A percentile compares a stretch with the other conserved stretches of the same genome.
These are phyloP conservation scores for Erucastrum elatum DNA, from an alignment of 345 rosid species.

Conservation along the genomic window DNA sequence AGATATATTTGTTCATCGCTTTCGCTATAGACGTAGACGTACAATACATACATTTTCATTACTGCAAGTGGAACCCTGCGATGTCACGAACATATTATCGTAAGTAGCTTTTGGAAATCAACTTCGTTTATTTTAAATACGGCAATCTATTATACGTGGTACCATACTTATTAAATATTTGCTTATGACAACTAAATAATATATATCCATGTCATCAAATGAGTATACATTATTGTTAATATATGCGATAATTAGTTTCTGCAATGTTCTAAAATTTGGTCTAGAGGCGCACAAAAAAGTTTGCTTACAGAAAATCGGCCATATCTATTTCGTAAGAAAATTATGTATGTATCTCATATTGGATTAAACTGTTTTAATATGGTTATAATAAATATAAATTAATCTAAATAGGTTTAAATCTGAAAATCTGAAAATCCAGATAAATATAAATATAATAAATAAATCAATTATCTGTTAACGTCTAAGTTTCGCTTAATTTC, in stretches of 20 bases:
- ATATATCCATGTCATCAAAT: not conserved
- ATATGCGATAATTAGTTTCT: not conserved
- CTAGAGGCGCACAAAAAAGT: too few species aligned
- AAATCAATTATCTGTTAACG: not conserved
- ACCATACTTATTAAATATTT: not conserved
- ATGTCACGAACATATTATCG: conserved; percentile 14
- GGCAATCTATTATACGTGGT: not conserved
- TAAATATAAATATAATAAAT: too few species aligned
- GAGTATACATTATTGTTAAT: not conserved
- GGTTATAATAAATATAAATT: not conserved
- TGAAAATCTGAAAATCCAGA: not conserved
- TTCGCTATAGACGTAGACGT: not conserved
- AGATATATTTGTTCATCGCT: not conserved
- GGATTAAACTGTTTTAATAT: not conserved
- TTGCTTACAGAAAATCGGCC: too few species aligned
- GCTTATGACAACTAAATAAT: not conserved
- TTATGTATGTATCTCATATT: too few species aligned
- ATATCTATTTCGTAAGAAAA: too few species aligned
- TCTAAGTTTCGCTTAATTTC: not conserved
- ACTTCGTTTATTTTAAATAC: not conserved
- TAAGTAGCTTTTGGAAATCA: conserved; percentile 27
- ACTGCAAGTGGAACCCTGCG: conserved; percentile 32
- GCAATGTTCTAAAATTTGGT: too few species aligned
- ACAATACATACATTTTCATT: conserved; percentile 6
- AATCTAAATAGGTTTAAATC: too few species aligned